A percentile compares a stretch with the other conserved stretches of the same genome.
These are phyloP conservation scores for Poa annua DNA, from an alignment of 176 grass and related monocot genomes.

Conservation along the genomic window DNA sequence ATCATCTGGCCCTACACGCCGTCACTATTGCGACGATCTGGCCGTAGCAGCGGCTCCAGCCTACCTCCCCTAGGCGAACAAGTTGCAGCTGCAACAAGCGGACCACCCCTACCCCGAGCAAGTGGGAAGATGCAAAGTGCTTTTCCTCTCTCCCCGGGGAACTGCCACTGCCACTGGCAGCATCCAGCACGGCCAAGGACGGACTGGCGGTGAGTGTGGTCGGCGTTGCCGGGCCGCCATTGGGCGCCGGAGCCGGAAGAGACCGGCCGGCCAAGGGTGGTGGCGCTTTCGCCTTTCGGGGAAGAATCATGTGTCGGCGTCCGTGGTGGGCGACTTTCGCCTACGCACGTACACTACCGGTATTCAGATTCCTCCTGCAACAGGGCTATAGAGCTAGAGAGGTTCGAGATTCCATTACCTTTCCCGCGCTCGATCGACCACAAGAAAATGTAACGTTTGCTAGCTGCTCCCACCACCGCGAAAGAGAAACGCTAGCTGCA, in stretches of 20 bases:
- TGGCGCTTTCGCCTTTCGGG: slow-evolving; percentile 5
- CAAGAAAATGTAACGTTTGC: neutral
- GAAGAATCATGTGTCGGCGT: slow-evolving; percentile 42
- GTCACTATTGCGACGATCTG: too few species aligned
- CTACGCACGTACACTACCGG: neutral
- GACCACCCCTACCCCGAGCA: neutral
- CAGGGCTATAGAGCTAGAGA: slow-evolving; percentile 22
- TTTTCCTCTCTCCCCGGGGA: slow-evolving; percentile 38
- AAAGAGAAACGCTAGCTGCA: neutral
- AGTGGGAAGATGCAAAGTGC: slow-evolving; percentile 54
- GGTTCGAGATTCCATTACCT: slow-evolving; percentile 50
- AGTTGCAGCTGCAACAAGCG: slow-evolving; percentile 32
- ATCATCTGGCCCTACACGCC: too few species aligned
- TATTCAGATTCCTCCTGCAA: slow-evolving; percentile 35
- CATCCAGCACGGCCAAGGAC: too few species aligned
- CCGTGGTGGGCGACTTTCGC: neutral
- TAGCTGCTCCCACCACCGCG: neutral
- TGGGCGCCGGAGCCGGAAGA: neutral
- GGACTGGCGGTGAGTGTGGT: slow-evolving; percentile 18
- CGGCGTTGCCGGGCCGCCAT: slow-evolving; percentile 36
- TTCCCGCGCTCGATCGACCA: slow-evolving; percentile 26
- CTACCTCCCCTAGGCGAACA: neutral
- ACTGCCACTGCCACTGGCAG: neutral
- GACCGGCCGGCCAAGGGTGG: neutral
- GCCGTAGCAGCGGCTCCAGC: too few species aligned